Base-by-base conservation (phyloP, 768 basidiomycete species). In the Rhizopogon vesiculosus region DNA sequence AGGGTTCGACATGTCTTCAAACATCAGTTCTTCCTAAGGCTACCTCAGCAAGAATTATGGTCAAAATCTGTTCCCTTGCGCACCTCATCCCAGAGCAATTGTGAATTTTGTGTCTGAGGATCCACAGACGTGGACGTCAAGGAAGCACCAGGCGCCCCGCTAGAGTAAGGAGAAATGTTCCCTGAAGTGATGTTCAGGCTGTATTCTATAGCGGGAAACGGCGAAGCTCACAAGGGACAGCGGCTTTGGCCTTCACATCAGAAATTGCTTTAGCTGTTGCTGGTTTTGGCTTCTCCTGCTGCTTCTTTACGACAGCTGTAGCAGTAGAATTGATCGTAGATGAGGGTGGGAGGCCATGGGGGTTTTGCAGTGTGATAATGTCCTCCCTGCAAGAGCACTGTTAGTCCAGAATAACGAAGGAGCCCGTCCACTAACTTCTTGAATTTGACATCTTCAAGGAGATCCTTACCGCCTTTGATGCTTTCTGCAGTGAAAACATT, bases 401-500 rank as follows among this genome's bases (percentile, higher is more conserved):
- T 62, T 60, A 56, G 42, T 28, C 16, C 9, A 48, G 25, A 19
- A 41, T 44, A 19, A 4, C 16, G 7, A 7, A 3, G 48, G 40
- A 25, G n/a, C 54, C 15, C 29, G 38, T 61, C 41, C 7, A 67
- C 74, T 25, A 56, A 93, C 89, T 90, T 91, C 69, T 89, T 90
- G 72, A 95, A 94, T 13, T 86, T 77, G 45, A 84, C 78, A 65
- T 98, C 97, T 29, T 78, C 82, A 8, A 98, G 76, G n/a, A 98
- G 76, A 68, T 99, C 97, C 61, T 76, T 79, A 57, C 90, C 89
- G 19, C 87, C 89, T 65, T 86, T 92, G 56, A 93, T 76, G 62
- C 94, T 96, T 45, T 98, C 97, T 7, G 89, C 87, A 16, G 95
- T 78, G 70, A 90, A 98, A 13, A 98, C 93, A 66, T 97, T 97